Conservation (phyloP, 345 rosid genomes). For the Populus tremula region DNA sequence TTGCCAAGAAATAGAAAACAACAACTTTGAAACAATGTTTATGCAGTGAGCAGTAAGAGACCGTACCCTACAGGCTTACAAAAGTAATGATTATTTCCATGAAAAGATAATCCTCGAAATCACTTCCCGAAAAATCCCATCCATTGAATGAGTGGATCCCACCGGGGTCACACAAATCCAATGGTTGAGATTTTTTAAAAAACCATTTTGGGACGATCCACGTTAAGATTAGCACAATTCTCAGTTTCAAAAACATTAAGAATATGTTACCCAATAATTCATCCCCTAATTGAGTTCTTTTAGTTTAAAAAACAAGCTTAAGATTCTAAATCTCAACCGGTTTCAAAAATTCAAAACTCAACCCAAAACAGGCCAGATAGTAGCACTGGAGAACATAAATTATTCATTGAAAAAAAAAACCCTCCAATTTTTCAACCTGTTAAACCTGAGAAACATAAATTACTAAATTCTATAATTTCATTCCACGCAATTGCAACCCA, state of each 20-base stretch:
- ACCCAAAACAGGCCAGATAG: not conserved
- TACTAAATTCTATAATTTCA: not conserved
- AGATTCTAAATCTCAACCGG: not conserved
- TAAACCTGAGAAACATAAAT: not conserved
- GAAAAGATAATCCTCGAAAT: not conserved
- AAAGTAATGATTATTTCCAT: not conserved
- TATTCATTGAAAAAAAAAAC: not conserved
- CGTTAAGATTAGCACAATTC: not conserved
- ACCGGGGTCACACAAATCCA: not conserved
- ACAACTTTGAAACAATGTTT: not conserved
- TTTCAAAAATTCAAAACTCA: not conserved
- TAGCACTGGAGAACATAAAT: not conserved
- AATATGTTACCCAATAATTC: not conserved
- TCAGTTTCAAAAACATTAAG: not conserved
- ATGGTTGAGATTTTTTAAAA: not conserved
- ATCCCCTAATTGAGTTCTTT: not conserved
- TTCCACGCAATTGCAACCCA: not conserved
- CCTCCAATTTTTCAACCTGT: not conserved
- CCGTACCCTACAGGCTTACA: not conserved
- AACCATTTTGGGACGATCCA: not conserved
- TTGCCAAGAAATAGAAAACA: not conserved
- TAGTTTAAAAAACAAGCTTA: not conserved
- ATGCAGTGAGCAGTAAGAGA: not conserved
- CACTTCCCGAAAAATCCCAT: not conserved
- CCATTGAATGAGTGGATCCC: not conserved